Evolutionary conservation across 164 flowering plant species (phyloP).

Genomic region (Vitis rupestris): DNA sequence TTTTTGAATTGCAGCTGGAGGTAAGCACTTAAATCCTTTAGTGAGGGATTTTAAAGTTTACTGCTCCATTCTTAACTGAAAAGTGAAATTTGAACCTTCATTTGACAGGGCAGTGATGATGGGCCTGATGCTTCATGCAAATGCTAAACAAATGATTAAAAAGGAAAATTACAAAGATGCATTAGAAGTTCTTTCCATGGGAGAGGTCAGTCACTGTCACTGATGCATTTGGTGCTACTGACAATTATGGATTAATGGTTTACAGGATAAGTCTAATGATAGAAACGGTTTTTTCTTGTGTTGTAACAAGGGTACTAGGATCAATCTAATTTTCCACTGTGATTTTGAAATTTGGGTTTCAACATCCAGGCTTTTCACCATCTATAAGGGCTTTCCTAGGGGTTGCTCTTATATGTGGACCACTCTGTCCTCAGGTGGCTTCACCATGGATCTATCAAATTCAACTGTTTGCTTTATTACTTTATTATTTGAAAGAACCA

Average conservation of each 20-base stretch:
- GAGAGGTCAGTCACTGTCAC: constrained; percentile 62
- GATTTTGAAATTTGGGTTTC: not conserved
- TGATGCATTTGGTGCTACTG: not conserved
- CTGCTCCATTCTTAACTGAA: not conserved
- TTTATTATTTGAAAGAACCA: too few species aligned
- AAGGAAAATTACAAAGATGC: constrained; percentile 71
- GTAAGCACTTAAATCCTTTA: not conserved
- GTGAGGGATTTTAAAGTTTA: not conserved
- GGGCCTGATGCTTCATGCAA: constrained; percentile 94
- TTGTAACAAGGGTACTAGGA: not conserved
- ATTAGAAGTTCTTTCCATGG: constrained; percentile 87
- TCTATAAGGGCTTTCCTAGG: too few species aligned
- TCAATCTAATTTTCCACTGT: not conserved
- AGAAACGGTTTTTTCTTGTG: not conserved
- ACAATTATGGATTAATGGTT: too few species aligned
- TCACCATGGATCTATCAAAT: too few species aligned
- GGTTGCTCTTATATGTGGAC: not conserved
- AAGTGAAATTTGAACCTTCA: not conserved
- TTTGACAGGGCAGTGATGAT: constrained; percentile 80
- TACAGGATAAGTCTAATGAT: too few species aligned
- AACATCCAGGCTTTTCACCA: too few species aligned
- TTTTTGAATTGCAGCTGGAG: too few species aligned
- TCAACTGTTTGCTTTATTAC: too few species aligned
- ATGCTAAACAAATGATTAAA: constrained; percentile 61
- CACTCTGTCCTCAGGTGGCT: not conserved